These are phyloP conservation scores for Ogataea siamensis DNA, from an alignment of 805 yeast species.

Conservation along the genomic window DNA sequence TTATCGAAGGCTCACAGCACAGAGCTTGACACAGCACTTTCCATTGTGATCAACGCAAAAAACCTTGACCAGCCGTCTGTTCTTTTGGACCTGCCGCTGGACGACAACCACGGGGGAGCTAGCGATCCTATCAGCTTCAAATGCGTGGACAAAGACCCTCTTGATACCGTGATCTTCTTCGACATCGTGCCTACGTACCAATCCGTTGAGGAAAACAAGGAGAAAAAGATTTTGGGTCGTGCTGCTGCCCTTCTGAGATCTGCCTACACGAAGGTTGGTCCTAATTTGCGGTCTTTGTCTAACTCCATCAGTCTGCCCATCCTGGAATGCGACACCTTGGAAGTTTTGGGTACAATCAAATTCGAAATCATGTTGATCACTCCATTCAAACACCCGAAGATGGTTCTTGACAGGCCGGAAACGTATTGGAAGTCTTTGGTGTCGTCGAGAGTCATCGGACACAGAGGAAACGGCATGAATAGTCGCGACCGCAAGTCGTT, in stretches of 20 bases:
- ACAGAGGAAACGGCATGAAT: constrained; percentile 92
- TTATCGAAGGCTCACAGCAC: constrained; percentile 73
- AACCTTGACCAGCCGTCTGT: constrained; percentile 51
- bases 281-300: constrained; percentile 62
- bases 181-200: constrained; percentile 90
- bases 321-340: constrained; percentile 66
- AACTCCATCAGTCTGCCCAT: constrained; percentile 71
- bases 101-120: constrained; percentile 68
- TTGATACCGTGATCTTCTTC: constrained; percentile 62
- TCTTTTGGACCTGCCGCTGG: constrained; percentile 75
- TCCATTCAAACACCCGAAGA: constrained; percentile 69
- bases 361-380: constrained; percentile 73
- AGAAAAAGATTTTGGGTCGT: constrained; percentile 64
- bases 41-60: constrained; percentile 58
- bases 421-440: constrained; percentile 91
- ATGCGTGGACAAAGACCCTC: constrained; percentile 45
- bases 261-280: constrained; percentile 66
- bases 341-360: constrained; percentile 70
- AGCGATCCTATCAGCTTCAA: constrained; percentile 75
- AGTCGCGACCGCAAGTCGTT: constrained; percentile 65
- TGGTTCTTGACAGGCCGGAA: constrained; percentile 64
- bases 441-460: constrained; percentile 90
- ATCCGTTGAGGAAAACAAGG: constrained; percentile 22
- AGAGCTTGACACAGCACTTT: constrained; percentile 83
- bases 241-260: constrained; percentile 73